Evolutionary conservation across 2,329 filamentous ascomycete genomes (phyloP).

Genomic region (Ceratocystis harringtonii): DNA sequence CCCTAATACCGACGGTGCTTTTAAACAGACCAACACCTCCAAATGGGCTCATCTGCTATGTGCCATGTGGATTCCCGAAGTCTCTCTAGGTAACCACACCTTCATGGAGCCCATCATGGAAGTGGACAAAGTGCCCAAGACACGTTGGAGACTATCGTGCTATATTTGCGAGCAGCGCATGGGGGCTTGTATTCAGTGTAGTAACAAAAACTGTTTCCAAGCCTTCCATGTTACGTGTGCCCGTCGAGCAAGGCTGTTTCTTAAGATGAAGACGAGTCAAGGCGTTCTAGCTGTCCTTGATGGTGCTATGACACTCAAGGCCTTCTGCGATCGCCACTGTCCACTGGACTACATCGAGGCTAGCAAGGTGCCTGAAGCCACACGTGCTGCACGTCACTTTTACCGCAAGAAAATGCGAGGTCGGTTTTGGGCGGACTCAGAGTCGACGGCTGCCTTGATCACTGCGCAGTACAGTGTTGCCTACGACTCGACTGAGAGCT

Average conservation of each 20-base stretch:
- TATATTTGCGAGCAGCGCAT: slow-evolving; percentile 97
- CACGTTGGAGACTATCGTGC: slow-evolving; percentile 81
- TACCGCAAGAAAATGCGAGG: slow-evolving; percentile 84
- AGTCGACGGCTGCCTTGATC: slow-evolving; percentile 64
- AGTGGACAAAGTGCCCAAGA: slow-evolving; percentile 91
- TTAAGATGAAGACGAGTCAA: slow-evolving; percentile 93
- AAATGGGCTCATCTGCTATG: slow-evolving; percentile 96
- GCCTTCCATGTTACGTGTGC: slow-evolving; percentile 97
- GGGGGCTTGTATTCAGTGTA: slow-evolving; percentile 96
- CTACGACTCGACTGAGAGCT: slow-evolving; percentile 3
- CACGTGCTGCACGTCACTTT: slow-evolving; percentile 69
- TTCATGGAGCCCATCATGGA: slow-evolving; percentile 99
- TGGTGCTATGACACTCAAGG: slow-evolving; percentile 73
- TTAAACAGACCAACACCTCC: slow-evolving; percentile 92
- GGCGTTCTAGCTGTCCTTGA: slow-evolving; percentile 61
- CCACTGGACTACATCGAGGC: slow-evolving; percentile 77
- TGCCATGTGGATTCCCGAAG: slow-evolving; percentile 96
- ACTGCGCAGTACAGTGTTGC: slow-evolving; percentile 48
- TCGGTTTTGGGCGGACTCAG: slow-evolving; percentile 81
- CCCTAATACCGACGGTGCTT: slow-evolving; percentile 90
- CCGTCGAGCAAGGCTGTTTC: slow-evolving; percentile 66
- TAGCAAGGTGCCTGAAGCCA: slow-evolving; percentile 66
- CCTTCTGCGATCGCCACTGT: slow-evolving; percentile 91
- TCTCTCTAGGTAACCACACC: slow-evolving; percentile 85
- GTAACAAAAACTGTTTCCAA: slow-evolving; percentile 92